Conservation (phyloP, 805 yeast species). For the Candida rishiriensis region DNA sequence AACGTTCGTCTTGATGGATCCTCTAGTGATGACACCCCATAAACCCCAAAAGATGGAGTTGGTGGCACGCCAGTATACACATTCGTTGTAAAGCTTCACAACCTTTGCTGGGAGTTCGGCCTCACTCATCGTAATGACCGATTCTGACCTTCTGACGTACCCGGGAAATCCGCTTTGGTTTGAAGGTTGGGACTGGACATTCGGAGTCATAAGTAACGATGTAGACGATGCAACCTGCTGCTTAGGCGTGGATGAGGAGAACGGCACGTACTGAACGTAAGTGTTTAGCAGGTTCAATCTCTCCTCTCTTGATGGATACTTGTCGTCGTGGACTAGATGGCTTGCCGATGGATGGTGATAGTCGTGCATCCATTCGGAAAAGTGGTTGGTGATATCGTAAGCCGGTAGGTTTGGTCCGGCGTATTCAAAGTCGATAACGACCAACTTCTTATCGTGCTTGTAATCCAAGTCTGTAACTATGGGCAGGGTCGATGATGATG, state of each 20-base stretch:
- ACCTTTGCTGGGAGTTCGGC: constrained; percentile 32
- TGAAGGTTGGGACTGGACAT: constrained; percentile 6
- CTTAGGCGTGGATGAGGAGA: constrained; percentile 25
- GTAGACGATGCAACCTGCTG: constrained; percentile 10
- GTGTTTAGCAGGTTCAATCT: constrained; percentile 67
- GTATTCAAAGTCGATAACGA: constrained; percentile 95
- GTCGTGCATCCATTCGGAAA: constrained; percentile 96
- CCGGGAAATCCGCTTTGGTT: background rate
- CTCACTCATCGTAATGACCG: constrained; percentile 34
- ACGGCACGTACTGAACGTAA: constrained; percentile 63
- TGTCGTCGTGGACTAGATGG: constrained; percentile 48
- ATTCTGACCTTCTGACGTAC: constrained; percentile 20
- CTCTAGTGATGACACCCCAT: constrained; percentile 73
- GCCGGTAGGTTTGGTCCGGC: constrained; percentile 89
- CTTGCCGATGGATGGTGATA: constrained; percentile 60
- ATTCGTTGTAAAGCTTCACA: constrained; percentile 55
- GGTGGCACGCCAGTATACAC: constrained; percentile 73
- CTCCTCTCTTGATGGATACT: constrained; percentile 66
- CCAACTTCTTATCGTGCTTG: constrained; percentile 58
- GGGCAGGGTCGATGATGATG: constrained; percentile 19
- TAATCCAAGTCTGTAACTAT: constrained; percentile 27
- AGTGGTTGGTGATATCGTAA: constrained; percentile 88
- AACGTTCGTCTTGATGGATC: constrained; percentile 14
- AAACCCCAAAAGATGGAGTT: constrained; percentile 79
- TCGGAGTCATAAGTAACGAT: constrained; percentile 4